Evolutionary conservation across 371 early-diverging fungal genomes (phyloP), one percentile per base, ranked within the genome.

Genomic region (Apophysomyces elegans): DNA sequence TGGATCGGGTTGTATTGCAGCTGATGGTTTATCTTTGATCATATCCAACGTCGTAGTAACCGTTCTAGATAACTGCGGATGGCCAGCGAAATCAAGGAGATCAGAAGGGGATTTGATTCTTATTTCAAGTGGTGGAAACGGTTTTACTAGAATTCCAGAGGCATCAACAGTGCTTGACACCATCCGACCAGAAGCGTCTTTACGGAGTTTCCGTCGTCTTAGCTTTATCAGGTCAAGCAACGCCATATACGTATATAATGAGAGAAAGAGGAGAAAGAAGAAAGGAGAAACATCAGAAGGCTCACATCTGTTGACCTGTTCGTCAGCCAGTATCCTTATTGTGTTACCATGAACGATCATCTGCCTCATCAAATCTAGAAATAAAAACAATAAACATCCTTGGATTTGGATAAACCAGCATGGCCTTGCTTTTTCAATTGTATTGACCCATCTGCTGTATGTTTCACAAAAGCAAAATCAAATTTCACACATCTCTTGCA

Each of bases 41-140:
- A 12, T 43, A 45, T 26, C 47, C 7, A 32, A 2, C 1, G 46
- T 7, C 0, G 1, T 7, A 36, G 12, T 13, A 0, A 37, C 0
- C 4, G 18, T 47, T n/a, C n/a, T 46, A 36, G 14, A 21, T 26
- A 35, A 36, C n/a, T 62, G 62, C 0, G 68, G 68, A 59, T 68
- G 47, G 9, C 68, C 68, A 32, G 63, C 63, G 16, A 63, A 38
- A 26, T 68, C 68, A 46, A 68, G 56, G 11, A 68, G 43, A 59
- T 68, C 68, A 14, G 63, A 50, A 18, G 68, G 68, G 26, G 68
- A 68, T 18, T 62, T 50, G 18, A 54, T 63, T 39, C 68, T 56
- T 14, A 54, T 45, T 7, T 32, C 47, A n/a, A 68, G 39, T 7
- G 37, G 36, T 13, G 46, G 57, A 16, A 68, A 68, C 37, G 58